Evolutionary conservation across 345 rosid genomes (phyloP), one percentile per base, ranked within the genome.

Genomic region (Kandelia obovata): DNA sequence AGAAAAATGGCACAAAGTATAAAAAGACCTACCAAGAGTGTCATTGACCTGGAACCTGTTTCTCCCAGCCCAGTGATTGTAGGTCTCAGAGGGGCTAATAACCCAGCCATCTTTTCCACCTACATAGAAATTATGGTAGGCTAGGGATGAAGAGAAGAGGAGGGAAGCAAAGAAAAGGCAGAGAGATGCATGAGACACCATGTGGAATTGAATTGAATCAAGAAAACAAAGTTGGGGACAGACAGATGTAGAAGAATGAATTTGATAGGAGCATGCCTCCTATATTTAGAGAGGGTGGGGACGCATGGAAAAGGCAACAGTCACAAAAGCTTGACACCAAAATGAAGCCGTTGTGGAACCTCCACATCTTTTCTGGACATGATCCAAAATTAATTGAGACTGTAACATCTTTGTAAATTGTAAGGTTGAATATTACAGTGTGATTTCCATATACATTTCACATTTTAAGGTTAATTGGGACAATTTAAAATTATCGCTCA

Each of bases 51-150:
- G 77, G 65, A 92, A 88, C 58, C 96, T 78, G 68, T 65, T 73
- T 74, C 80, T 81, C 47, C 7, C 79, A 43, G 92, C 80, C 96
- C 96, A 90, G 25, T 82, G 65, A 55, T 58, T 71, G 78, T 83
- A 92, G 0, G 23, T 62, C 65, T 85, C 85, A 4, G 53, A 32
- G 5, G 92, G 95, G 7, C 77, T 69, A 5, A 68, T 4, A 9
- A 63, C 81, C 98, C 98, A 89, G 3, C 79, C 92, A 25, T 84
- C 83, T 34, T 63, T 69, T 37, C 89, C 92, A 52, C 97, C 98
- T 7, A 88, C 96, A 58, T 81, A 2, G 67, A 85, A 84, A 53
- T 70, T 69, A 2, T 0, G 69, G 59, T 31, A 20, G 19, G 78
- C 90, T 4, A 76, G 65, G 19, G 90, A 73, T 1, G 76, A 75